Conservation (phyloP, 495 filamentous ascomycete species). For the Podospora appendiculata region DNA sequence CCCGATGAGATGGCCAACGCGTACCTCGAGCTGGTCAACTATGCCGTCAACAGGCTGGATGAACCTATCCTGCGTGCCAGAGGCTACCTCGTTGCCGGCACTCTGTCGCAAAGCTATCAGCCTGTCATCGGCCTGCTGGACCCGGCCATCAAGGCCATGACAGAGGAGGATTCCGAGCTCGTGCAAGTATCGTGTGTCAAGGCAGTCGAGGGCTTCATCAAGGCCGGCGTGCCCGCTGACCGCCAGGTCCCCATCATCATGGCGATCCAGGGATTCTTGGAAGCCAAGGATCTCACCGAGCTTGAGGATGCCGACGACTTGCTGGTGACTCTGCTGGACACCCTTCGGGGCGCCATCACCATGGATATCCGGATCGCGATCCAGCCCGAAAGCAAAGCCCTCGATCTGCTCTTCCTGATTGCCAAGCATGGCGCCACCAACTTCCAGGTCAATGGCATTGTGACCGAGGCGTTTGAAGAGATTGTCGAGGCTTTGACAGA, state of each 20-base stretch:
- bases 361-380: conserved; percentile 67
- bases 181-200: conserved; percentile 90
- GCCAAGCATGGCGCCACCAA: conserved; percentile 82
- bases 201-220: conserved; percentile 75
- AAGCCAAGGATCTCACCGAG: conserved; percentile 70
- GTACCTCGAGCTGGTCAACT: conserved; percentile 70
- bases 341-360: conserved; percentile 73
- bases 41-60: conserved; percentile 58
- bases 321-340: conserved; percentile 82
- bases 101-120: conserved; percentile 52
- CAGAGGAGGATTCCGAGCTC: conserved; percentile 68
- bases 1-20: conserved; percentile 56
- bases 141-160: conserved; percentile 65
- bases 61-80: conserved; percentile 67
- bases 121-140: conserved; percentile 53
- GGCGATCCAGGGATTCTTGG: conserved; percentile 69
- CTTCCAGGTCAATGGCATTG: conserved; percentile 74
- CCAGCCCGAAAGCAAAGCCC: conserved; percentile 52
- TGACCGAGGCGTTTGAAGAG: conserved; percentile 86
- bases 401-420: conserved; percentile 83
- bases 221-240: conserved; percentile 41
- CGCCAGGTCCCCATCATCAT: conserved; percentile 68
- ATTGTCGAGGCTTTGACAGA: conserved; percentile 62
- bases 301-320: conserved; percentile 82
- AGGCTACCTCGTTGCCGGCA: conserved; percentile 75